These are phyloP conservation scores for Calonectria henricotiae DNA, from an alignment of 2,329 filamentous ascomycete species.

Conservation along the genomic window DNA sequence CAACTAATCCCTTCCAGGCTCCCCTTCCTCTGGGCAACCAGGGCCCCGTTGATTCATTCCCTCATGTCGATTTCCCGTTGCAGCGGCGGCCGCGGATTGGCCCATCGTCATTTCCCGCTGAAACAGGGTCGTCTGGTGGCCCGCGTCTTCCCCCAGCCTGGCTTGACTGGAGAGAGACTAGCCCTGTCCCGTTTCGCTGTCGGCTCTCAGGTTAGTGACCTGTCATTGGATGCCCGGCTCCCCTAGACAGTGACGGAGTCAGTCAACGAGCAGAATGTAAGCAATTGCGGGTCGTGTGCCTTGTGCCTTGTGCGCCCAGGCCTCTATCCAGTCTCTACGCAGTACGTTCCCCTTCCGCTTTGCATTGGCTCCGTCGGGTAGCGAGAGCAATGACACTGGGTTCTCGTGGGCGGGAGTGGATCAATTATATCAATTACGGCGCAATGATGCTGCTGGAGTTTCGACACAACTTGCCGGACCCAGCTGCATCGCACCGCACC, in stretches of 20 bases:
- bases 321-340: slow-evolving; percentile 18
- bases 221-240: not conserved
- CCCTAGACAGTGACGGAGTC: slow-evolving; percentile 16
- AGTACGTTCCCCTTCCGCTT: not conserved
- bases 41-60: not conserved
- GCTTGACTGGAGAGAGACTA: slow-evolving; percentile 24
- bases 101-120: slow-evolving; percentile 53
- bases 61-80: slow-evolving; percentile 31
- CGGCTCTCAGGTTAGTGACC: slow-evolving; percentile 6
- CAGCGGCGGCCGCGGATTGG: slow-evolving; percentile 50
- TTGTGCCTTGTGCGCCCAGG: slow-evolving; percentile 12
- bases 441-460: not conserved
- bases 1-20: slow-evolving; percentile 13
- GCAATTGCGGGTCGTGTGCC: slow-evolving; percentile 21
- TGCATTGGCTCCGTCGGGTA: slow-evolving; percentile 26
- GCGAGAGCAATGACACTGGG: slow-evolving; percentile 19
- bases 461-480: not conserved
- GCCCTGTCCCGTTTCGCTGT: slow-evolving; percentile 17
- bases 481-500: slow-evolving; percentile 1
- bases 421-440: slow-evolving; percentile 12
- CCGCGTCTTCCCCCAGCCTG: slow-evolving; percentile 23
- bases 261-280: slow-evolving; percentile 20
- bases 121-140: slow-evolving; percentile 53
- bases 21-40: slow-evolving; percentile 9
- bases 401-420: slow-evolving; percentile 21